Evolutionary conservation across 2,329 filamentous ascomycete genomes (phyloP), one percentile per base, ranked within the genome.

Genomic region (Phyllachora maydis): DNA sequence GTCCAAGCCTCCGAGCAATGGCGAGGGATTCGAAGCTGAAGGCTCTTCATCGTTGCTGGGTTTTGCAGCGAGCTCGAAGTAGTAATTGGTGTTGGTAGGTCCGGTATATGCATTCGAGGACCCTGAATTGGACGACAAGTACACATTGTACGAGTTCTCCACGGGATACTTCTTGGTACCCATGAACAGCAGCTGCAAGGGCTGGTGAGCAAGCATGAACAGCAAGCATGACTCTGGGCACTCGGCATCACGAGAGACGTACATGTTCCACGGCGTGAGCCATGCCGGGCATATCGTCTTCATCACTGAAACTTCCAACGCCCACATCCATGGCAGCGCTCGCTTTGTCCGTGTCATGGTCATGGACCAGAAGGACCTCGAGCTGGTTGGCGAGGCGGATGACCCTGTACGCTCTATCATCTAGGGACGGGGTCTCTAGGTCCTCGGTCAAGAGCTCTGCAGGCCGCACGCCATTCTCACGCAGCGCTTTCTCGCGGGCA

Each of bases 91-190:
- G 24, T 85, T 90, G 2, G 81, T 92, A 4, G 78, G 60, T 10
- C 76, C 82, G 2, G 88, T 98, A 47, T 91, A 95, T 26, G 88
- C 88, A 46, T 98, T 98, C 14, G 83, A 92, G 41, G 74, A 70
- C 26, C 88, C 88, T 7, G 82, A 91, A 45, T 93, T 75, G 29
- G 78, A 64, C 24, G 82, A 77, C 25, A 98, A 65, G 45, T 91
- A 98, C 43, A 85, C 74, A 40, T 79, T 81, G 56, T 98, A 98
- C 33, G 77, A 85, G 47, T 98, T 95, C 50, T 93, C 85, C 43
- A 73, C 66, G 1, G 88, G 88, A 41, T 88, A 98, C 65, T 95
- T 98, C 48, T 92, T 75, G 6, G 88, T 98, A 23, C 88, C 88
- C 88, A 98, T 95, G 54, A 98, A 98, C 13, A 98, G 56, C 33